These are phyloP conservation scores for Senecio squalidus DNA, from an alignment of 140 eudicot species.

Conservation along the genomic window DNA sequence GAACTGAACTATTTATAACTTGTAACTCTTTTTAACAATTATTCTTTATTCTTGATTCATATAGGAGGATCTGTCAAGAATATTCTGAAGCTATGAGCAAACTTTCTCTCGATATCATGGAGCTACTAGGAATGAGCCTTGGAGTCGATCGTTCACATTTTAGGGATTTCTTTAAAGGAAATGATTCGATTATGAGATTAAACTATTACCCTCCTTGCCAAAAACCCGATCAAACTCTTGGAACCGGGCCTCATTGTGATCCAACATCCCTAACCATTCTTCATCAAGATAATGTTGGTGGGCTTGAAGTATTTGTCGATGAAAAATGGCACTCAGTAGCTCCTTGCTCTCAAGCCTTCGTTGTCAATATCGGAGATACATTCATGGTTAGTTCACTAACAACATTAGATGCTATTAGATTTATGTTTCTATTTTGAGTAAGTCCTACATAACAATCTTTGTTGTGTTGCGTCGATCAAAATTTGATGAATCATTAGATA, in stretches of 20 bases:
- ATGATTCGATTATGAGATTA: constrained; percentile 66
- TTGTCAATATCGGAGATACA: constrained; percentile 75
- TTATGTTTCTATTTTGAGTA: neutral
- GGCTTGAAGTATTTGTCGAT: constrained; percentile 63
- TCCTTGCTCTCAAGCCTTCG: constrained; percentile 61
- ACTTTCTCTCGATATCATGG: constrained; percentile 58
- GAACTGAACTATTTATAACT: neutral
- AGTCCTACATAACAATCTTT: neutral
- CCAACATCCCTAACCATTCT: constrained; percentile 75
- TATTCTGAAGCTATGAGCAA: constrained; percentile 65
- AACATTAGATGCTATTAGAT: neutral
- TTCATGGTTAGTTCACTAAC: constrained; percentile 46
- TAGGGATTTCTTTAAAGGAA: constrained; percentile 49
- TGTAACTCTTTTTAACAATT: neutral
- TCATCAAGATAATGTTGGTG: constrained; percentile 70
- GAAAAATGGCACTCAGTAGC: constrained; percentile 57
- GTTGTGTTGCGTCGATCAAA: too few species aligned
- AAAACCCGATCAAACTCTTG: constrained; percentile 56
- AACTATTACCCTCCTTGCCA: constrained; percentile 73
- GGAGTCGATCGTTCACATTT: constrained; percentile 47
- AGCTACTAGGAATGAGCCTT: constrained; percentile 65
- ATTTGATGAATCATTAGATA: too few species aligned
- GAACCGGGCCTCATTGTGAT: constrained; percentile 89
- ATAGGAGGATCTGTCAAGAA: constrained; percentile 61
- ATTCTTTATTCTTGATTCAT: constrained; percentile 1